A percentile compares a stretch with the other conserved stretches of the same genome.
phyloP scores from a whole-genome alignment of 2,329 filamentous ascomycete species.

The Pyrenochaeta sp. region DNA sequence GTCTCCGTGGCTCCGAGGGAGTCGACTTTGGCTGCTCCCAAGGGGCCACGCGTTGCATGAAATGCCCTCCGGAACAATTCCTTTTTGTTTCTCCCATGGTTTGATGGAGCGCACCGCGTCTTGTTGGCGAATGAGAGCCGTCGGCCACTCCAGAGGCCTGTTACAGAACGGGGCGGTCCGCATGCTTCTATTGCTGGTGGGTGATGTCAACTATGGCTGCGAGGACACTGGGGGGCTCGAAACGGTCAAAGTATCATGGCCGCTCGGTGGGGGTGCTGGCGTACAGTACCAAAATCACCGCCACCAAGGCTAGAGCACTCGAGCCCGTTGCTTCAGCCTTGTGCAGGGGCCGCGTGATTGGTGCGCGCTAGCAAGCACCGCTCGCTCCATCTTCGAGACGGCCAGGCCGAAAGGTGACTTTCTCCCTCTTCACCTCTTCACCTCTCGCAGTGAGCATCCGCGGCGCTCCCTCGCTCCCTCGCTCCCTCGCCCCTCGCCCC shows the following conservation, averaged over 20 bases:
- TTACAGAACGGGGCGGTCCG: conserved; percentile 16
- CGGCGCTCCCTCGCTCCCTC: conserved; percentile 7
- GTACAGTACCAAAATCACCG: neutral
- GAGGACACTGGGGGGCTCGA: conserved; percentile 13
- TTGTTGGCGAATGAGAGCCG: conserved; percentile 7
- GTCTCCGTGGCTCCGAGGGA: neutral
- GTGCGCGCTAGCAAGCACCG: conserved; percentile 22
- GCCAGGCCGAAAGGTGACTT: conserved; percentile 1
- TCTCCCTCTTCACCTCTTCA: conserved; percentile 15
- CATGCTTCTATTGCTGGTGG: conserved; percentile 6
- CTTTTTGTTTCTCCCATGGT: conserved; percentile 18
- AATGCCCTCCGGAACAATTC: conserved; percentile 11
- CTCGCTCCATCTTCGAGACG: conserved; percentile 12
- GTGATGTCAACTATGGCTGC: neutral
- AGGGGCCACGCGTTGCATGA: conserved; percentile 4
- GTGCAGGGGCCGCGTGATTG: conserved; percentile 26
- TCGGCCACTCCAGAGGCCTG: neutral
- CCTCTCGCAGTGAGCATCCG: conserved; percentile 17
- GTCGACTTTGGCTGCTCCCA: neutral
- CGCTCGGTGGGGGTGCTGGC: neutral
- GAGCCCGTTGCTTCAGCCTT: conserved; percentile 24
- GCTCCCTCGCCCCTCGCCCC: conserved; percentile 11
- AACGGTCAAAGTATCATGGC: conserved; percentile 18
- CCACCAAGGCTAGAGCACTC: conserved; percentile 14
- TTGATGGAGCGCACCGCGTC: conserved; percentile 9